Evolutionary conservation across 495 filamentous ascomycete species (phyloP), one percentile per base, ranked within the genome.

Genomic region (Ascodesmis nigricans): DNA sequence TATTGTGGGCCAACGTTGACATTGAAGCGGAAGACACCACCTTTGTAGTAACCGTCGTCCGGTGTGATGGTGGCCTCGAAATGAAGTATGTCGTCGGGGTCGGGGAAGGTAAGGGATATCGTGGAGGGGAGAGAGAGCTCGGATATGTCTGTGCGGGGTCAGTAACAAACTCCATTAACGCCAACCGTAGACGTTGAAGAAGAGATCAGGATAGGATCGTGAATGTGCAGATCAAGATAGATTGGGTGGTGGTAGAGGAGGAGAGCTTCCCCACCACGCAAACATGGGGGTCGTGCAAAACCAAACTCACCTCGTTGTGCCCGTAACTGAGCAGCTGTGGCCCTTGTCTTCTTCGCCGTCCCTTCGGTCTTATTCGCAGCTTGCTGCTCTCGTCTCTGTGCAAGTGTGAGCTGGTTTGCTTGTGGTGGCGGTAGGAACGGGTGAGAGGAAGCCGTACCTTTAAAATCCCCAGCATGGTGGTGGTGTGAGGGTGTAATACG

Each of bases 61-160:
- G 87, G 87, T 46, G 80, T 73, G 60, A 97, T 84, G 42, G 73
- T 80, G 42, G 95, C 69, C 20, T 70, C 75, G 60, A 97, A 97
- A 64, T 83, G 87, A 24, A 95, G 72, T 55, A 92, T 91, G 53
- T 97, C 78, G 59, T 97, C 81, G 2, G 81, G 80, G 58, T 95
- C 78, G 0, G 83, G 74, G 56, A 97, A 93, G 45, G 74, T 55
- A 51, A 79, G 91, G 56, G 71, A 76, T 87, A 93, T 93, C 15
- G 90, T 92, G 31, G 58, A 67, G 29, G 82, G 78, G 37, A 93
- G 66, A 2, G 79, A 78, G 36, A 97, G 70, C 58, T 97, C 87
- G 33, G 77, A 71, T 26, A 97, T 72, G 59, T 97, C 87, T 97
- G n/a, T 2, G 7, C 5, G 22, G 6, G 17, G 15, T 21, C 15